Percentiles rank a stretch among this genome's conserved stretches.
These are phyloP conservation scores for Henckelia pumila DNA, from an alignment of 257 asterid species.

Conservation along the genomic window DNA sequence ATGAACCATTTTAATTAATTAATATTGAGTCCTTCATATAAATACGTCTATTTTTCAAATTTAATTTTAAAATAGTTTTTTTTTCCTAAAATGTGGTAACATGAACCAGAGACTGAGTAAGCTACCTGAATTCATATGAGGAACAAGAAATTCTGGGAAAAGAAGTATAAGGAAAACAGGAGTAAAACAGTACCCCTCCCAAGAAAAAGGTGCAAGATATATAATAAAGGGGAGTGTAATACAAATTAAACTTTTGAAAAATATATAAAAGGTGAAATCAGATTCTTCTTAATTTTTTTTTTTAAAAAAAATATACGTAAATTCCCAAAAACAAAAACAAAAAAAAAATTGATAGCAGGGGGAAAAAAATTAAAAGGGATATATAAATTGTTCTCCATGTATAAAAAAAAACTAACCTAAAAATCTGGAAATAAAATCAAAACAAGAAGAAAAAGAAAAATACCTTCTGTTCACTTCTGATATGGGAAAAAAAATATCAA, in stretches of 20 bases:
- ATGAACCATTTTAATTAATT: neutral
- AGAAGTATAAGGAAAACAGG: too few species aligned
- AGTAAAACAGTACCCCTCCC: neutral
- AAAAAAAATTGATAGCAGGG: too few species aligned
- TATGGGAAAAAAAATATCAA: conserved; percentile 9
- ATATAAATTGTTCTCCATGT: too few species aligned
- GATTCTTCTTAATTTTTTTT: neutral
- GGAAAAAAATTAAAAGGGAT: too few species aligned
- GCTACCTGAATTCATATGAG: neutral
- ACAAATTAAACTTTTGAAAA: too few species aligned
- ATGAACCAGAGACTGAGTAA: neutral
- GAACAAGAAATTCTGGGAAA: neutral
- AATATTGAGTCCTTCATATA: too few species aligned
- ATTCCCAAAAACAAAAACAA: too few species aligned
- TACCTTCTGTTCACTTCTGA: neutral
- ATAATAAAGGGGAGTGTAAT: neutral
- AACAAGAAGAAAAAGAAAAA: too few species aligned
- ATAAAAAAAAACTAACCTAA: neutral
- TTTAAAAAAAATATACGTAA: too few species aligned
- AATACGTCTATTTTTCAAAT: neutral
- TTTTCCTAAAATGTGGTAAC: neutral
- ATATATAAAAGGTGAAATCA: neutral
- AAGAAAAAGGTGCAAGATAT: neutral
- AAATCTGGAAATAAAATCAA: neutral
- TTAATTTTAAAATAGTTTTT: too few species aligned